Evolutionary conservation across 1,284 basidiomycete genomes (phyloP), one percentile per base, ranked within the genome.

Genomic region (Sphaerobolus stellatus): DNA sequence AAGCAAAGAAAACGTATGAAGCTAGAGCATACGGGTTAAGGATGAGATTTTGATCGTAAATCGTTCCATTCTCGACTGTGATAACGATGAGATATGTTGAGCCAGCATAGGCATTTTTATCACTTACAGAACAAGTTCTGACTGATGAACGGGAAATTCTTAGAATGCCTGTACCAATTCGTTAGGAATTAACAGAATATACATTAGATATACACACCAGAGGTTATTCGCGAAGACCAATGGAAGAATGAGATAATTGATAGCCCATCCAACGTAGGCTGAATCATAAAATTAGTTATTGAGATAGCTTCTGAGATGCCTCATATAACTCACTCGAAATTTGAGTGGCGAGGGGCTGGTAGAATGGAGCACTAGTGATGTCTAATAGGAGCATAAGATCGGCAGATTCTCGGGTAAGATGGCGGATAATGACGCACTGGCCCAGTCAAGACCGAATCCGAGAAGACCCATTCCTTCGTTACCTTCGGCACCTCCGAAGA

Each of bases 401-500:
- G 16, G 41, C 13, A 27, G n/a, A 31, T 27, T 48, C 7, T 3
- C 45, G 18, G 6, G 3, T 47, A n/a, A 29, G 3, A 28, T 11
- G 11, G 3, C 20, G 6, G 16, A 7, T 48, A 7, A 5, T 3
- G 3, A 48, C 45, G 25, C 29, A 48, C 45, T 48, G 9, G 45
- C 45, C 45, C 45, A 48, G 24, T 48, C 45, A 29, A 48, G 45
- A 20, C 45, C 45, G 18, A 48, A 48, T 20, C 45, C 45, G 25
- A 48, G 45, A 48, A 77, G 65, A 3, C 80, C 80, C 18, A 79
- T 68, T 9, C 77, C 77, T 66, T 76, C 75, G 62, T 76, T 76
- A 36, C 69, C 71, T 9, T 68, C 67, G 5, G 73, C 59, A 20
- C 61, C 62, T 36, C 65, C 62, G 43, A 65, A 62, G 14, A 66